Conservation (phyloP, 2,329 filamentous ascomycete species). For the Drechslera avenae region DNA sequence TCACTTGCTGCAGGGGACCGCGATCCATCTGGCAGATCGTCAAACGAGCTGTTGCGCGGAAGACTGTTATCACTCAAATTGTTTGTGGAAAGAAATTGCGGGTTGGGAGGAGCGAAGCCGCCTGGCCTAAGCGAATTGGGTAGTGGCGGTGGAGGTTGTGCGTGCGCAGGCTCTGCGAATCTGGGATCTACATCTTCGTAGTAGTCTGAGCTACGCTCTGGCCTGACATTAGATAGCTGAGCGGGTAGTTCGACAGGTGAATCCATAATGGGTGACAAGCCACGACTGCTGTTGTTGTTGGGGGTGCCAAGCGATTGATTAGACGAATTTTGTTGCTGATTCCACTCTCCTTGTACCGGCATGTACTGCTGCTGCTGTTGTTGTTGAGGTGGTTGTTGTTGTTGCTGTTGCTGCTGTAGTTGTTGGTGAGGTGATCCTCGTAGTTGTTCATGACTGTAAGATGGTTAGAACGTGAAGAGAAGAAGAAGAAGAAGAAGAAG, state of each 20-base stretch:
- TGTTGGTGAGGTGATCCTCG: constrained; percentile 27
- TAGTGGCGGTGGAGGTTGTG: constrained; percentile 34
- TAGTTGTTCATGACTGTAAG: constrained; percentile 15
- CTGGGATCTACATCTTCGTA: constrained; percentile 94
- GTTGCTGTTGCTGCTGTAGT: constrained; percentile 21
- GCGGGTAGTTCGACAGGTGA: constrained; percentile 45
- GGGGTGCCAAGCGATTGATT: constrained; percentile 32
- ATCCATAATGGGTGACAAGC: constrained; percentile 48
- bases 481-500: too few relatives aligned
- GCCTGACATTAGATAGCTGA: constrained; percentile 31
- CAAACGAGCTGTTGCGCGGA: constrained; percentile 59
- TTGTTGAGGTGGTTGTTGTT: constrained; percentile 21
- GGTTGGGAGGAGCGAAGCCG: constrained; percentile 40
- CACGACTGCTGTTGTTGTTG: constrained; percentile 40
- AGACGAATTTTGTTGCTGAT: constrained; percentile 31
- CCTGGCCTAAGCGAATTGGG: constrained; percentile 44
- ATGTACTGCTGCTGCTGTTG: constrained; percentile 44
- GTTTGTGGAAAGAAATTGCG: constrained; percentile 31
- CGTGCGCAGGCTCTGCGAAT: constrained; percentile 64
- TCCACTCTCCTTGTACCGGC: constrained; percentile 56
- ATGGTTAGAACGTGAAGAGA: constrained; percentile 8
- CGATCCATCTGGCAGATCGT: constrained; percentile 66
- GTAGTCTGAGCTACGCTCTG: constrained; percentile 62
- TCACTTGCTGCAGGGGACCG: constrained; percentile 77
- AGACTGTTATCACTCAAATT: constrained; percentile 42